Conservation (phyloP, 129 eudicot species). For the Arctium minus region DNA sequence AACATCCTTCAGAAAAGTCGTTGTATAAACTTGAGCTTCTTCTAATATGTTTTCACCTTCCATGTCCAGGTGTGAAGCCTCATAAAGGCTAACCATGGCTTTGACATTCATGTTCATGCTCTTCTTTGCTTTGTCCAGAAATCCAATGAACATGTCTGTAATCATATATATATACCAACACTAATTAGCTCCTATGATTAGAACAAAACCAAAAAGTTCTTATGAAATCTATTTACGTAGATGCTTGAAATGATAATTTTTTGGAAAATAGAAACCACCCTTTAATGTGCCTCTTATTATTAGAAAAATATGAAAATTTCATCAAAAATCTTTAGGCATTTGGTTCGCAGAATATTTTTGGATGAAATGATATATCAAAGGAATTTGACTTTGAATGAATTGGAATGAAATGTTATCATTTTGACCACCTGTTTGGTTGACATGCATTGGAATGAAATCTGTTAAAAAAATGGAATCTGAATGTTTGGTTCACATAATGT, state of each 20-base stretch:
- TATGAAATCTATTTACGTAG: too few relatives aligned
- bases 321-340: too few relatives aligned
- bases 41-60: constrained; percentile 29
- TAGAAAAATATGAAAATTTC: too few relatives aligned
- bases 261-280: neutral
- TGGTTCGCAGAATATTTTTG: too few relatives aligned
- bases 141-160: constrained; percentile 21
- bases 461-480: too few relatives aligned
- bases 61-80: constrained; percentile 26
- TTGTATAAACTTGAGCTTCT: neutral
- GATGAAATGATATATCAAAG: too few relatives aligned
- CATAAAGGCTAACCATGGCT: constrained; percentile 25
- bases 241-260: neutral
- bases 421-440: too few relatives aligned
- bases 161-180: neutral
- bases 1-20: neutral
- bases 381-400: too few relatives aligned
- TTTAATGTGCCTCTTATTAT: too few relatives aligned
- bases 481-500: too few relatives aligned
- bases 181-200: neutral
- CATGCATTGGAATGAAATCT: too few relatives aligned
- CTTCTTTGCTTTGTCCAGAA: neutral
- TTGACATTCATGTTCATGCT: constrained; percentile 2
- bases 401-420: too few relatives aligned
- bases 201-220: neutral